Evolutionary conservation across 345 rosid species (phyloP).

Genomic region (Gossypium longicalyx): DNA sequence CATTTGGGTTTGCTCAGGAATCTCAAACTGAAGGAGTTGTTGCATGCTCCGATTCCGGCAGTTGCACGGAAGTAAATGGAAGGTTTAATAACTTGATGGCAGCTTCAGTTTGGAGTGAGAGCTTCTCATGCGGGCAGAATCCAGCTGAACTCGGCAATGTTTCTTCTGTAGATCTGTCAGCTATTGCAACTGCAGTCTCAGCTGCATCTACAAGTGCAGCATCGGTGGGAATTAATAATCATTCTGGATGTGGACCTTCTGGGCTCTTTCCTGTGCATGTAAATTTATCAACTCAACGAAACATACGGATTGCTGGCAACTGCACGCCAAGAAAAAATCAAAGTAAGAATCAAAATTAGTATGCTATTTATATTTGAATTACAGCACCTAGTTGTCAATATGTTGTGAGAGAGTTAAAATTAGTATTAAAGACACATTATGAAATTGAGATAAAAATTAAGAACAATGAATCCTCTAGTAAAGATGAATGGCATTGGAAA

Average conservation of each 20-base stretch:
- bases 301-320: conserved; percentile 11
- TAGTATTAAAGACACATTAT: neutral
- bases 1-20: conserved; percentile 21
- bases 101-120: neutral
- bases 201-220: neutral
- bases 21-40: conserved; percentile 15
- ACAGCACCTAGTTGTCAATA: neutral
- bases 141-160: conserved; percentile 24
- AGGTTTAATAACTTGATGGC: neutral
- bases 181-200: conserved; percentile 48
- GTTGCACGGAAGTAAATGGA: neutral
- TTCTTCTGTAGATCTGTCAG: conserved; percentile 45
- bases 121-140: conserved; percentile 9
- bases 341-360: conserved; percentile 23
- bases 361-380: neutral
- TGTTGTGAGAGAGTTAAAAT: neutral
- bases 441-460: neutral
- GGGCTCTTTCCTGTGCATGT: neutral
- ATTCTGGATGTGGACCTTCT: neutral
- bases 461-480: neutral
- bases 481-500: neutral
- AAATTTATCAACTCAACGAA: conserved; percentile 1
- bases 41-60: conserved; percentile 8
- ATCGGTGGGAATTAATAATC: neutral
- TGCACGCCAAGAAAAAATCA: conserved; percentile 10